A percentile compares a stretch with the other conserved stretches of the same genome.
These are phyloP conservation scores for Gardenia jasminoides DNA, from an alignment of 257 asterid species.

Conservation along the genomic window DNA sequence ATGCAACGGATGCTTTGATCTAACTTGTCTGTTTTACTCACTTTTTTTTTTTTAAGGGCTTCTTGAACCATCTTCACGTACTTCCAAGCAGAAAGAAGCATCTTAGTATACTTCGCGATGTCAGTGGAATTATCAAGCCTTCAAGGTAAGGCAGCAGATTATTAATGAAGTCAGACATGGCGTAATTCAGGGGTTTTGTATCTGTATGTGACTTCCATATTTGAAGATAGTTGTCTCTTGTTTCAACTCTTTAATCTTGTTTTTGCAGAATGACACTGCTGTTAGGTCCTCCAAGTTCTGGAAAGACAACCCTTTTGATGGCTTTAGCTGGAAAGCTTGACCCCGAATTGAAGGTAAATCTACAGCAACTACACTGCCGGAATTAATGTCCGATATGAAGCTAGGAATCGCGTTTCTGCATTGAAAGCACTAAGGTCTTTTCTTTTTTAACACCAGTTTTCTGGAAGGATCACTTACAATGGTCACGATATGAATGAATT, in stretches of 20 bases:
- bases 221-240: background rate
- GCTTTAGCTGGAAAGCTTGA: constrained; percentile 56
- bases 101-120: constrained; percentile 45
- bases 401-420: background rate
- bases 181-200: background rate
- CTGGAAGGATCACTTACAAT: constrained; percentile 46
- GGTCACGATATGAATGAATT: constrained; percentile 45
- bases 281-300: constrained; percentile 57
- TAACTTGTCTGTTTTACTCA: background rate
- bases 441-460: constrained; percentile 7
- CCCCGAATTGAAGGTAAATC: constrained; percentile 35
- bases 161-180: background rate
- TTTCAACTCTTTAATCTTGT: background rate
- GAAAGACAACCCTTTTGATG: constrained; percentile 52
- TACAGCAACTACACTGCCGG: background rate
- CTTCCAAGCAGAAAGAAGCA: constrained; percentile 46
- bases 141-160: constrained; percentile 26
- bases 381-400: background rate
- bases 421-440: background rate
- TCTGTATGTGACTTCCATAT: background rate
- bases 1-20: background rate
- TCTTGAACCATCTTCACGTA: constrained; percentile 34
- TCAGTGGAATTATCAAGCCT: constrained; percentile 58
- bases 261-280: constrained; percentile 45
- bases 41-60: constrained; percentile 5